Percentiles rank a stretch among this genome's conserved stretches.
These are phyloP conservation scores for Oryza officinalis DNA, from an alignment of 176 grass and related monocot genomes.

Conservation along the genomic window DNA sequence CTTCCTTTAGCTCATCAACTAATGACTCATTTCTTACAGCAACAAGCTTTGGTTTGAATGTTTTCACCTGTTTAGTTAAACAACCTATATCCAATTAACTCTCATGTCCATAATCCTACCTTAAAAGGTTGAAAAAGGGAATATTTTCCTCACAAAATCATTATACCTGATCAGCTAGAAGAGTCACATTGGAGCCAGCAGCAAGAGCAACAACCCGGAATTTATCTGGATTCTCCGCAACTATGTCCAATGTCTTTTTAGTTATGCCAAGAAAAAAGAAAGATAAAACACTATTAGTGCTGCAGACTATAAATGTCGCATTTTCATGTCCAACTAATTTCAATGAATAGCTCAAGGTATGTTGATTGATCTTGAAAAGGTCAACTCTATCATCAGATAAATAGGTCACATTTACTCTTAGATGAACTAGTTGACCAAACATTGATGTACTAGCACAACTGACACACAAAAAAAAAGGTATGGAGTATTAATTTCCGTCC, in stretches of 20 bases:
- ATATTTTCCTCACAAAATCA: not conserved
- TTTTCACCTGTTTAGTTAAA: constrained; percentile 67
- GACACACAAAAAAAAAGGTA: not conserved
- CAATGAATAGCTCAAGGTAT: not conserved
- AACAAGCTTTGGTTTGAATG: constrained; percentile 88
- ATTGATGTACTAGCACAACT: not conserved
- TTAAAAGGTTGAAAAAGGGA: constrained; percentile 15
- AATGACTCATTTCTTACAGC: constrained; percentile 79
- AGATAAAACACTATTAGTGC: constrained; percentile 11
- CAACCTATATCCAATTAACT: constrained; percentile 30
- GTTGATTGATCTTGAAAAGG: not conserved
- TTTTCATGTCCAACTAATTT: not conserved
- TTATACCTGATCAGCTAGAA: constrained; percentile 94
- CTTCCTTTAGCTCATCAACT: constrained; percentile 84
- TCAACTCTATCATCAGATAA: not conserved
- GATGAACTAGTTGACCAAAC: constrained; percentile 7
- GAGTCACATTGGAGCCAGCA: constrained; percentile 93
- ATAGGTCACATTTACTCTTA: not conserved
- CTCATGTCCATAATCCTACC: not conserved
- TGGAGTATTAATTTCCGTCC: not conserved
- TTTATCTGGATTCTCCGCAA: constrained; percentile 93
- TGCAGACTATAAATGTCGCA: constrained; percentile 7
- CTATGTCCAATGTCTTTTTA: constrained; percentile 83
- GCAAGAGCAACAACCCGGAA: constrained; percentile 95
- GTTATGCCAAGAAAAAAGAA: constrained; percentile 28